phyloP scores from a whole-genome alignment of 1,139 yeast species.

The Lodderomyces jiufengensis region DNA sequence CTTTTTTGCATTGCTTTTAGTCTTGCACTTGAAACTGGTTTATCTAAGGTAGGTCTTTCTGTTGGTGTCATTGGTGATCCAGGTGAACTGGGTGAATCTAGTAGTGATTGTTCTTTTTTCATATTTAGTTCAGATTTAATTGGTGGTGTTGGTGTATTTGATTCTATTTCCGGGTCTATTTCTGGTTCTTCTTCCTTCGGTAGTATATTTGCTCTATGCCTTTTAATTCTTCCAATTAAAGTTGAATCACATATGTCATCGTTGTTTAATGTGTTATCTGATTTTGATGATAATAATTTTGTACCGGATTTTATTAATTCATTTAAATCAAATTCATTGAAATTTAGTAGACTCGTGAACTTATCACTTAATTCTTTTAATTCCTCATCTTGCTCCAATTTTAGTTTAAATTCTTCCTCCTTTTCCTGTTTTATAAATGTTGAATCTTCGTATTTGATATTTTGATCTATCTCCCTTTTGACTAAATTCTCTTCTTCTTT shows the following conservation, averaged over 20 bases:
- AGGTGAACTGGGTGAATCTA: not conserved
- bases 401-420: conserved; percentile 28
- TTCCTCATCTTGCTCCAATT: conserved; percentile 44
- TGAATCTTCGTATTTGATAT: conserved; percentile 21
- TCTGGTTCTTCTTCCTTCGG: conserved; percentile 11
- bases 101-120: conserved; percentile 5
- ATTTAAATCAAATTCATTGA: conserved; percentile 60
- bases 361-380: conserved; percentile 46
- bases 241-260: conserved; percentile 16
- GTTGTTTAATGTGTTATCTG: conserved; percentile 31
- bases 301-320: conserved; percentile 68
- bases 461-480: conserved; percentile 25
- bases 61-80: conserved; percentile 3
- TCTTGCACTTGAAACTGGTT: conserved; percentile 63
- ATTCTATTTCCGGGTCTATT: conserved; percentile 1
- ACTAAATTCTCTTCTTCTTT: conserved; percentile 14
- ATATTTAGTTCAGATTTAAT: conserved; percentile 1
- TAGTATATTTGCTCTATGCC: conserved; percentile 19
- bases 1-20: conserved; percentile 92
- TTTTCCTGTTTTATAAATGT: conserved; percentile 16
- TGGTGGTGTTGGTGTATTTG: conserved; percentile 5
- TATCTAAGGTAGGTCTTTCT: conserved; percentile 12
- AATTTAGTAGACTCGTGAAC: conserved; percentile 48
- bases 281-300: conserved; percentile 68
- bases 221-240: conserved; percentile 33